Evolutionary conservation across 345 rosid species (phyloP).

Genomic region (Hirschfeldia incana): DNA sequence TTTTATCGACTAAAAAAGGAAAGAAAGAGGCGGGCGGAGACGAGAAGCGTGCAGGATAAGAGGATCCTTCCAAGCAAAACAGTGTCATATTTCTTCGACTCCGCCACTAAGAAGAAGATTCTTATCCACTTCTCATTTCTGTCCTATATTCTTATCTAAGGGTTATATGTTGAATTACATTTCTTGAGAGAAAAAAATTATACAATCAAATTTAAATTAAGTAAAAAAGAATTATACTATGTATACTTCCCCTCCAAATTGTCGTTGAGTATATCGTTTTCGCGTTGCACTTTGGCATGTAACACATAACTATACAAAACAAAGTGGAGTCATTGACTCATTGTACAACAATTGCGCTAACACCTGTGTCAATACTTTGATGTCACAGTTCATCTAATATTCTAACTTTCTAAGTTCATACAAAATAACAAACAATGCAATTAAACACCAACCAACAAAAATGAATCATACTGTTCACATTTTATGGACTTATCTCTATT

Average conservation of each 20-base stretch:
- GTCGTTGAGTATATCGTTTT: background rate
- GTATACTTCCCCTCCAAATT: background rate
- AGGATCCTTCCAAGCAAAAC: conserved; percentile 36
- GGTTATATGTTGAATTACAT: background rate
- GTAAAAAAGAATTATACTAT: background rate
- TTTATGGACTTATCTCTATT: background rate
- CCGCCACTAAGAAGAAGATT: conserved; percentile 36
- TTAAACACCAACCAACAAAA: background rate
- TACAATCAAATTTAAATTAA: background rate
- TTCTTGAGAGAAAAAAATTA: background rate
- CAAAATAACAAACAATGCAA: background rate
- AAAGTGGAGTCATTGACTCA: background rate
- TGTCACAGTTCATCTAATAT: conserved; percentile 2
- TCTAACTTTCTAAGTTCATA: background rate
- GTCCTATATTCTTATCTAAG: background rate
- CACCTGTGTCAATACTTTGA: background rate
- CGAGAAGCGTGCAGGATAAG: conserved; percentile 21
- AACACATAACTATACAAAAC: background rate
- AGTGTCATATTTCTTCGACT: conserved; percentile 27
- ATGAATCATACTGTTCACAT: background rate
- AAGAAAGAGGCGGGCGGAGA: conserved; percentile 19
- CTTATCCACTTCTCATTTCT: conserved; percentile 28
- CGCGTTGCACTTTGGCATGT: background rate
- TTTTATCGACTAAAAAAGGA: background rate
- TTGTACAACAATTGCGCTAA: background rate